Evolutionary conservation across 2,329 filamentous ascomycete species (phyloP).

Genomic region (Botrytis fabae): DNA sequence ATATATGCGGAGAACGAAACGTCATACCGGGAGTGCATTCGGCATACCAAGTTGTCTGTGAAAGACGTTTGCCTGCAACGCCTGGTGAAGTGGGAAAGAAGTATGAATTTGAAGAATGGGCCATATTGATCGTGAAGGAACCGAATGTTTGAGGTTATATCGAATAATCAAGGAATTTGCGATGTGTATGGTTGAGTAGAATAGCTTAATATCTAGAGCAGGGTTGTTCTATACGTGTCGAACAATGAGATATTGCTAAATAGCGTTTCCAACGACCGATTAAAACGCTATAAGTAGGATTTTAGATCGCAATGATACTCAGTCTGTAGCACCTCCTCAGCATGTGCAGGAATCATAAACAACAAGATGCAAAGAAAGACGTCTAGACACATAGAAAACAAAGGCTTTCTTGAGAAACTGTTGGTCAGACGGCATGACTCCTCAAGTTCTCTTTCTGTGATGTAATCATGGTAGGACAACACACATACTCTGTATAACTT

Average conservation of each 20-base stretch:
- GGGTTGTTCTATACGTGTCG: background rate
- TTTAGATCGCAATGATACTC: background rate
- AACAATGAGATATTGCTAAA: background rate
- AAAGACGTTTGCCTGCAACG: constrained; percentile 5
- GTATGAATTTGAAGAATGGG: background rate
- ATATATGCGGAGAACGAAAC: constrained; percentile 48
- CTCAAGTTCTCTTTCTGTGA: background rate
- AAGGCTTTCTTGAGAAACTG: background rate
- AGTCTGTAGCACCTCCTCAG: background rate
- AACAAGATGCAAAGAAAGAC: background rate
- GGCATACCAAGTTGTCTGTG: constrained; percentile 4
- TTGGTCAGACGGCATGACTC: background rate
- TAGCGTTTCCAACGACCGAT: background rate
- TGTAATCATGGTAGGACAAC: background rate
- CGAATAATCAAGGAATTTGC: too few species aligned
- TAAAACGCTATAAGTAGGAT: background rate
- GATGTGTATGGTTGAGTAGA: background rate
- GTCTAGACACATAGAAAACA: background rate
- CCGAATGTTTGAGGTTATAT: too few species aligned
- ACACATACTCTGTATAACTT: constrained; percentile 4
- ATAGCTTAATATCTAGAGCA: background rate
- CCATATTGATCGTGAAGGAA: background rate
- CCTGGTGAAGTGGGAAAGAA: background rate
- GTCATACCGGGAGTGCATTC: constrained; percentile 45
- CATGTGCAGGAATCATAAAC: background rate